phyloP scores from a whole-genome alignment of 2,329 filamentous ascomycete species.

The Trichophyton simii region DNA sequence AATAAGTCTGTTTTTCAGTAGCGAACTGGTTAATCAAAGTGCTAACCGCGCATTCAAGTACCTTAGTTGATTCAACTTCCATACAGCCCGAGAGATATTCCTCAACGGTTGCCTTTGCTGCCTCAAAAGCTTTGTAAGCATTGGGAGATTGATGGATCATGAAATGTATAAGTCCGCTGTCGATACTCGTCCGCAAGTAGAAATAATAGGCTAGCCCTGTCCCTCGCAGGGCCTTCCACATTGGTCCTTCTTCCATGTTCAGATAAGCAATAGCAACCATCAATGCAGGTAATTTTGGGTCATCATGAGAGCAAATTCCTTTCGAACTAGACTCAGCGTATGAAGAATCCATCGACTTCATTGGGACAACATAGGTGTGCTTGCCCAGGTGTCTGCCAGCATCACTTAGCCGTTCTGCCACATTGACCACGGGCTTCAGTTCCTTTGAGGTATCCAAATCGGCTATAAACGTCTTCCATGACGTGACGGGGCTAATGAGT shows the following conservation, averaged over 20 bases:
- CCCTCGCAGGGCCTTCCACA: conserved; percentile 87
- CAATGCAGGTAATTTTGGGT: conserved; percentile 68
- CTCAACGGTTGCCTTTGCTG: conserved; percentile 60
- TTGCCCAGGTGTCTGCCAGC: conserved; percentile 64
- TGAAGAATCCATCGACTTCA: conserved; percentile 85
- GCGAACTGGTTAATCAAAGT: conserved; percentile 77
- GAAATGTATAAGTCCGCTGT: conserved; percentile 70
- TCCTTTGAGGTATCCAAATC: conserved; percentile 41
- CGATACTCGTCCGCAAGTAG: conserved; percentile 62
- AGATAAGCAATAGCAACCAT: conserved; percentile 85
- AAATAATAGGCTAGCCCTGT: conserved; percentile 88
- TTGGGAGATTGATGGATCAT: conserved; percentile 84
- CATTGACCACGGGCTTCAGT: conserved; percentile 58
- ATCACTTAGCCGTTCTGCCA: conserved; percentile 57
- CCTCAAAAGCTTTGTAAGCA: conserved; percentile 70
- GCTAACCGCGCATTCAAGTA: conserved; percentile 76
- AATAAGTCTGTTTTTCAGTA: conserved; percentile 78
- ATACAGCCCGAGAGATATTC: conserved; percentile 60
- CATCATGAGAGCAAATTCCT: conserved; percentile 61
- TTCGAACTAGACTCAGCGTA: conserved; percentile 65
- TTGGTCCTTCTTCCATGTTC: conserved; percentile 81
- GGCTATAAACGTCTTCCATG: conserved; percentile 57
- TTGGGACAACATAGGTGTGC: conserved; percentile 68
- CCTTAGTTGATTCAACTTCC: conserved; percentile 61
- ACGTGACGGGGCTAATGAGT: conserved; percentile 59